phyloP scores from a whole-genome alignment of 768 basidiomycete species.

The Agaricus subrufescens region DNA sequence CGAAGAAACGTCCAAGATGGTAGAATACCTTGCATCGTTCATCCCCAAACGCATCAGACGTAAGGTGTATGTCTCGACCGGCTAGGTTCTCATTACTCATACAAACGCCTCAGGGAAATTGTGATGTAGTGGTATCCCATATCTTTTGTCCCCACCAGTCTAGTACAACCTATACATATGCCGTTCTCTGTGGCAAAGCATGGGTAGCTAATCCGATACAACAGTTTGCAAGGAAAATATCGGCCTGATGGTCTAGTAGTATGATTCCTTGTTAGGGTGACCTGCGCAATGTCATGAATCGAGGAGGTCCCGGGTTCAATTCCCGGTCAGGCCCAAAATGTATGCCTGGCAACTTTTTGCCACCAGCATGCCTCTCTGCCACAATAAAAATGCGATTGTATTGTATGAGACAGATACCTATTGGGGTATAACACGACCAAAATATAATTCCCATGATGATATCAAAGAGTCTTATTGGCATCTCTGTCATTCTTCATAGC shows the following conservation, averaged over 20 bases:
- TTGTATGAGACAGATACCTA: not conserved
- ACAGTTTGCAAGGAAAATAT: not conserved
- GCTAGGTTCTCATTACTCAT: not conserved
- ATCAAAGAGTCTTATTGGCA: not conserved
- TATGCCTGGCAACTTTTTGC: not conserved
- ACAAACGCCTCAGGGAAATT: not conserved
- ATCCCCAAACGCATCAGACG: conserved; percentile 30
- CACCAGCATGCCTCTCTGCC: too few species aligned
- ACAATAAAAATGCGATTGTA: not conserved
- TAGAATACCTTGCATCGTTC: conserved; percentile 66
- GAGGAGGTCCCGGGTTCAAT: conserved; percentile 82
- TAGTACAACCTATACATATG: not conserved
- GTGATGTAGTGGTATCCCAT: not conserved
- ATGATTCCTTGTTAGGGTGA: conserved; percentile 9
- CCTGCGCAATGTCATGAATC: conserved; percentile 16
- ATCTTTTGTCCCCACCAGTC: not conserved
- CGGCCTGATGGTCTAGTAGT: conserved; percentile 9
- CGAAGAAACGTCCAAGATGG: conserved; percentile 65
- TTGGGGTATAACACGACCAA: too few species aligned
- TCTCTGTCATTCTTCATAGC: not conserved
- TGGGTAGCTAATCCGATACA: not conserved
- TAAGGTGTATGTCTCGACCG: not conserved
- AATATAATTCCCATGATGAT: not conserved
- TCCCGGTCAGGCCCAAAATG: conserved; percentile 57
- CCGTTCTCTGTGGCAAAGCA: not conserved